Percentiles rank a stretch among this genome's conserved stretches.
Evolutionary conservation across 1,284 basidiomycete species (phyloP).

Genomic region (Naganishia cerealis): DNA sequence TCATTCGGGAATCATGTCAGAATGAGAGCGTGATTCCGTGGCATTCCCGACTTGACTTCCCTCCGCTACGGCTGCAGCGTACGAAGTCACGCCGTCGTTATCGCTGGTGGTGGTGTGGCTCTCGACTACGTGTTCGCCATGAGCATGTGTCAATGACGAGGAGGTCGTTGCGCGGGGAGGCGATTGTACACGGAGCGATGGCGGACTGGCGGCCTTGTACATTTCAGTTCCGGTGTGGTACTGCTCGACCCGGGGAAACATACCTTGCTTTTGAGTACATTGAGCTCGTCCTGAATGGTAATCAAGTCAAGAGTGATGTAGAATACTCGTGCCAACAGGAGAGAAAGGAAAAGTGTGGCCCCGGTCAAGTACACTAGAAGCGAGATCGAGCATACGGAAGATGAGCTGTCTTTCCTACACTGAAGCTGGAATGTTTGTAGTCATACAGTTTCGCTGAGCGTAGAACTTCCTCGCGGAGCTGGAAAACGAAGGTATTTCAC

Average conservation of each 20-base stretch:
- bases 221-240: background rate
- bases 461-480: constrained; percentile 85
- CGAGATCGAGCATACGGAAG: background rate
- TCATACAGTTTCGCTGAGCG: constrained; percentile 61
- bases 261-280: constrained; percentile 72
- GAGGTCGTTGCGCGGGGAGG: constrained; percentile 11
- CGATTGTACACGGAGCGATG: background rate
- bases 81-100: background rate
- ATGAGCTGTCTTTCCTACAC: background rate
- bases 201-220: background rate
- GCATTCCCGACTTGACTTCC: background rate
- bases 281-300: constrained; percentile 81
- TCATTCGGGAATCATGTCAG: constrained; percentile 7
- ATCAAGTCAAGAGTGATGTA: constrained; percentile 88
- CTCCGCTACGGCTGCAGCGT: constrained; percentile 5
- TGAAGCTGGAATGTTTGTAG: background rate
- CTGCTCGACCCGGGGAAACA: constrained; percentile 38
- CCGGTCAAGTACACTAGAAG: constrained; percentile 82
- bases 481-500: background rate
- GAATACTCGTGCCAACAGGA: constrained; percentile 88
- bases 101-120: background rate
- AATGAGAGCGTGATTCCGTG: background rate
- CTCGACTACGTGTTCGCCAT: constrained; percentile 11
- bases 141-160: constrained; percentile 1
- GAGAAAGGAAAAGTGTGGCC: constrained; percentile 87